Conservation (phyloP, 495 filamentous ascomycete genomes). For the Paragyromitra xinjiangensis region DNA sequence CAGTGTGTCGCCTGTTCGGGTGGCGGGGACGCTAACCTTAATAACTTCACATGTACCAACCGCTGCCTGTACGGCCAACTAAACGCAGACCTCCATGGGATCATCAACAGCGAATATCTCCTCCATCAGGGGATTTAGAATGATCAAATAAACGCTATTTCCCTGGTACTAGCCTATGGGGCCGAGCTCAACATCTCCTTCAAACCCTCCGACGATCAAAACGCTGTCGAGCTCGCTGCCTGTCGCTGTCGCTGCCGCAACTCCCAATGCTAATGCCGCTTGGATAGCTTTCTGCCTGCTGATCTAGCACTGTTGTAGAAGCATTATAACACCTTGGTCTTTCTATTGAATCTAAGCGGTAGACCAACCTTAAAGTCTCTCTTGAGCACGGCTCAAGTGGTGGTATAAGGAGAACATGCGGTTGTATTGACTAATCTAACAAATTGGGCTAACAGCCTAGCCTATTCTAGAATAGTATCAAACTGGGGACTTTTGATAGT, state of each 20-base stretch:
- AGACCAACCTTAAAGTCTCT: neutral
- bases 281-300: neutral
- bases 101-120: neutral
- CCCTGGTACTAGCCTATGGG: neutral
- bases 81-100: neutral
- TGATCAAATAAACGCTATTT: neutral
- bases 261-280: neutral
- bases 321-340: neutral
- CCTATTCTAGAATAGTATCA: neutral
- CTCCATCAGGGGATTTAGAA: neutral
- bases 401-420: neutral
- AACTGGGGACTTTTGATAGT: neutral
- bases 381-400: neutral
- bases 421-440: neutral
- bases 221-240: neutral
- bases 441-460: neutral
- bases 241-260: neutral
- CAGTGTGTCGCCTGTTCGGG: neutral
- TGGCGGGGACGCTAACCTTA: neutral
- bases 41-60: neutral
- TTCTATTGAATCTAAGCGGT: neutral
- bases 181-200: neutral
- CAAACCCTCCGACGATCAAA: neutral
- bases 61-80: neutral
- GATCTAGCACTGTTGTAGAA: neutral